A percentile compares a stretch with the other conserved stretches of the same genome.
phyloP scores from a whole-genome alignment of 1,284 basidiomycete genomes.

The Tremellales sp. region DNA sequence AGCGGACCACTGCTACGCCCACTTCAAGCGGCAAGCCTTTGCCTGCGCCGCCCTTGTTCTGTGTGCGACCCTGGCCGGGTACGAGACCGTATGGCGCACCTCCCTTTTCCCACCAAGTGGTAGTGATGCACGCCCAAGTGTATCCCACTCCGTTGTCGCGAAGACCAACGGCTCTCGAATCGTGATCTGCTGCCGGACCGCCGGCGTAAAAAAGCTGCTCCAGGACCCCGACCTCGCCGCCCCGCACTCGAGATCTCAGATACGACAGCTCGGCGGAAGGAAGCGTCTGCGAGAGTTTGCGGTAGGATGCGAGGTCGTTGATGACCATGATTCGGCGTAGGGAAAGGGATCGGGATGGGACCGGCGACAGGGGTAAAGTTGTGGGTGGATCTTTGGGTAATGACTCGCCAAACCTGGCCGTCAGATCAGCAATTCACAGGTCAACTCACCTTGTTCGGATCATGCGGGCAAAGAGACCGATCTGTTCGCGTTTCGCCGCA shows the following conservation, averaged over 20 bases:
- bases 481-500: slow-evolving; percentile 65
- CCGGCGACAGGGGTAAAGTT: slow-evolving; percentile 31
- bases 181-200: slow-evolving; percentile 51
- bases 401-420: slow-evolving; percentile 39
- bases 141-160: slow-evolving; percentile 56
- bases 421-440: background rate
- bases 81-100: slow-evolving; percentile 34
- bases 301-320: slow-evolving; percentile 65
- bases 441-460: slow-evolving; percentile 41
- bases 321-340: slow-evolving; percentile 66
- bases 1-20: slow-evolving; percentile 73
- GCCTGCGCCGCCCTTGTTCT: slow-evolving; percentile 26
- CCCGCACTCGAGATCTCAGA: slow-evolving; percentile 62
- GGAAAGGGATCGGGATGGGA: slow-evolving; percentile 51
- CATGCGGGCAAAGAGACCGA: slow-evolving; percentile 51
- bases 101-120: slow-evolving; percentile 74
- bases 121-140: slow-evolving; percentile 56
- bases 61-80: slow-evolving; percentile 45
- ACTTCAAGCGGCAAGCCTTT: slow-evolving; percentile 64
- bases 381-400: slow-evolving; percentile 42
- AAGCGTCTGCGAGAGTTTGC: slow-evolving; percentile 66
- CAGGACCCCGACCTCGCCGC: slow-evolving; percentile 65
- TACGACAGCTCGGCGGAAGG: slow-evolving; percentile 67
- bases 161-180: slow-evolving; percentile 25
- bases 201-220: slow-evolving; percentile 64